These are phyloP conservation scores for Coemansia sp. DNA, from an alignment of 192 early-diverging fungal species.

Conservation along the genomic window DNA sequence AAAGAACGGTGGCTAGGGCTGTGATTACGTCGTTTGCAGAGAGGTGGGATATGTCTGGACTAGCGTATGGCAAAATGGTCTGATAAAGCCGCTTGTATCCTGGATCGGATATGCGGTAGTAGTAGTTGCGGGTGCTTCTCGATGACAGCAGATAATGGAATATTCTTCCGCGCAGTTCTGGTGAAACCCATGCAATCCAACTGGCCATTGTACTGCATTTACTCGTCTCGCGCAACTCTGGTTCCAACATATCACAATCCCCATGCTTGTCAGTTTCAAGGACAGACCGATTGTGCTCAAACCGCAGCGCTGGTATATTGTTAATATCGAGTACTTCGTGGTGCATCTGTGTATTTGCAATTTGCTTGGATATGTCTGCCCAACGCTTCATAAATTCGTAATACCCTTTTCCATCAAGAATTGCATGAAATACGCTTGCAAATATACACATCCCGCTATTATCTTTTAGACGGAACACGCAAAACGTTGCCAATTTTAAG, in stretches of 20 bases:
- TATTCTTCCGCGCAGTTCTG: slow-evolving; percentile 9
- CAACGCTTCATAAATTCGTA: slow-evolving; percentile 25
- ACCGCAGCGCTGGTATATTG: background rate
- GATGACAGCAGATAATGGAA: background rate
- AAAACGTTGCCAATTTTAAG: slow-evolving; percentile 13
- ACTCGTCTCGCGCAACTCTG: background rate
- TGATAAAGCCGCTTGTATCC: background rate
- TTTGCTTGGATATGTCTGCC: slow-evolving; percentile 12
- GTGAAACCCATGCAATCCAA: slow-evolving; percentile 22
- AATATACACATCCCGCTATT: slow-evolving; percentile 34
- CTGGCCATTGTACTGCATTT: background rate
- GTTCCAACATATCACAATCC: background rate
- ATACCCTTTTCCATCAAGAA: slow-evolving; percentile 18
- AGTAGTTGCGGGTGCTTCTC: background rate
- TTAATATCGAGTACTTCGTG: background rate
- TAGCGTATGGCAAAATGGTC: background rate
- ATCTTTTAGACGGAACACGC: slow-evolving; percentile 13
- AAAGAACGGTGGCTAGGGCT: slow-evolving; percentile 12
- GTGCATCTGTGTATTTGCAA: background rate
- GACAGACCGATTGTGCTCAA: background rate
- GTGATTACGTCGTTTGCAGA: slow-evolving; percentile 33
- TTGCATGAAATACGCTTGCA: slow-evolving; percentile 15
- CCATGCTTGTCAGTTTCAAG: background rate
- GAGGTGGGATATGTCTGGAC: background rate
- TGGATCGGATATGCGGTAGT: background rate